phyloP scores from a whole-genome alignment of 345 rosid genomes.

The Gossypium mustelinum region DNA sequence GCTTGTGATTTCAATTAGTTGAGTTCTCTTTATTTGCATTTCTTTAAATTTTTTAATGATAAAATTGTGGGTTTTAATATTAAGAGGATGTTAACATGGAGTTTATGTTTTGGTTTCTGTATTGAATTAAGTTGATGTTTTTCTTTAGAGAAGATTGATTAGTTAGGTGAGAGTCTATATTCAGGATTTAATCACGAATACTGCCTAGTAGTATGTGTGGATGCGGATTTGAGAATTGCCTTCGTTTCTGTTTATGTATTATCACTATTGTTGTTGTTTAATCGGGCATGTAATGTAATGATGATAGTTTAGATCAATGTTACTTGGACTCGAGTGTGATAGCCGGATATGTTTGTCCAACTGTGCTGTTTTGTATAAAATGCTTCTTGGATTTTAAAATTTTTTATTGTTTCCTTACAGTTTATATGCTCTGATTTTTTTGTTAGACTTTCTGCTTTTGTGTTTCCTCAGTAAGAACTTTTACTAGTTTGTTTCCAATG shows the following conservation, averaged over 20 bases:
- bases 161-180: neutral
- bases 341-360: neutral
- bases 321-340: neutral
- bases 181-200: no score
- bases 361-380: neutral
- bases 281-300: neutral
- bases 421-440: neutral
- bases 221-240: no score
- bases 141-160: neutral
- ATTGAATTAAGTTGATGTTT: neutral
- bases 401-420: neutral
- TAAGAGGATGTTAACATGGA: no score
- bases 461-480: neutral
- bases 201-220: no score
- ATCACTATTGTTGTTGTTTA: neutral
- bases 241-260: no score
- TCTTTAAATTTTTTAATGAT: no score
- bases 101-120: neutral
- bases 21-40: no score
- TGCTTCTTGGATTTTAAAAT: neutral
- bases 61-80: no score
- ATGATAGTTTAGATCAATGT: no score
- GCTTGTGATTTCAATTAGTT: no score
- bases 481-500: no score
- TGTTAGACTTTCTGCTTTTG: neutral